Base-by-base conservation (phyloP, 1,139 yeast species). In the Lodderomyces jiufengensis region DNA sequence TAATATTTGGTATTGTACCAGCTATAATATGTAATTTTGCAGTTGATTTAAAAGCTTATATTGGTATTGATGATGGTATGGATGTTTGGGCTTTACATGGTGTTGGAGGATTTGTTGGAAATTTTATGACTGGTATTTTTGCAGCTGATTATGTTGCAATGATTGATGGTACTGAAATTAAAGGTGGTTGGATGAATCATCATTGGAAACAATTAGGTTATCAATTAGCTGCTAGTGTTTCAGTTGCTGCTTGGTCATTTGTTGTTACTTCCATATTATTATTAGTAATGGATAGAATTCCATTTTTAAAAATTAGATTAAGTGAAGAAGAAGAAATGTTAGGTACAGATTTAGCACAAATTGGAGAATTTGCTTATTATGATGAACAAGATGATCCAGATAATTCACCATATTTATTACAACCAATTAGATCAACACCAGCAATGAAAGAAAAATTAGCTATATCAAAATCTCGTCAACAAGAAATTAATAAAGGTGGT, bases 1-100 rank as follows among this genome's bases (percentile, higher is more conserved):
- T 87, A 27, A 78, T 86, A 39, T 84, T 88, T 54, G 97, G 97
- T 52, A 73, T 77, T 36, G 69, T 86, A 28, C 82, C 95, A 40
- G 95, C 86, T 32, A 64, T 76, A 46, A 80, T 78, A 33, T 84
- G 95, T 64, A 87, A 87, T 75, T 77, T 76, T 58, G 95, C 94
- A 29, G 86, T 80, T 44, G 95, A 85, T 60, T 62, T 88, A 52
- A 90, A 90, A 70, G 65, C 70, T 50, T 34, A 80, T 38, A 59
- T 92, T 45, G 74, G 71, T 41, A 87, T 90, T 50, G 98, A 92
- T 59, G 97, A 90, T 57, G 97, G 97, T 70, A 74, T 90, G 71
- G 97, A 90, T 63, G 95, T 87, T 37, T 90, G 85, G 65, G 88
- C 97, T 20, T 68, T 87, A 43, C 97, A 90, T 61, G 97, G 96